A percentile compares a stretch with the other conserved stretches of the same genome.
Conservation (phyloP, 306 rosid species). For the Alnus rubra region DNA sequence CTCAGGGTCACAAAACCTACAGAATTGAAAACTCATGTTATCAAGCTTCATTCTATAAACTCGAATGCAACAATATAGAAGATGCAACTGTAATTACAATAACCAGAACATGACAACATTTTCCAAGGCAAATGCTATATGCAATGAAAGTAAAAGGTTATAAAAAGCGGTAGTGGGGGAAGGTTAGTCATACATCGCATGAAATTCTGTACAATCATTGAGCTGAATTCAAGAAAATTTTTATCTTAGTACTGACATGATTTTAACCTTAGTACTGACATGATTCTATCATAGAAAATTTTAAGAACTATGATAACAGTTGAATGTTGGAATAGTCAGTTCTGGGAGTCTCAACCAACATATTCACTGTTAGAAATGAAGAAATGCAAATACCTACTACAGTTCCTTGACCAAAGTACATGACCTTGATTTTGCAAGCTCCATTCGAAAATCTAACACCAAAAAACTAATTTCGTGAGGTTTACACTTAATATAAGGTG, state of each 20-base stretch:
- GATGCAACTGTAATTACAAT: background rate
- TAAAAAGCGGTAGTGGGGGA: background rate
- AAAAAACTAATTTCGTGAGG: slow-evolving; percentile 20
- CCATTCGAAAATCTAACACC: slow-evolving; percentile 86
- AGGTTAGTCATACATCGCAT: background rate
- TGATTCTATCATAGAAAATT: background rate
- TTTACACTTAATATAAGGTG: background rate
- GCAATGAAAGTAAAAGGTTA: background rate
- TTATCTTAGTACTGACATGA: background rate
- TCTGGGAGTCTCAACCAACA: background rate
- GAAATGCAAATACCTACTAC: slow-evolving; percentile 56
- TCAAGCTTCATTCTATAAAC: background rate
- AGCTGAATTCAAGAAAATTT: background rate
- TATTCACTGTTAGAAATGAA: slow-evolving; percentile 16
- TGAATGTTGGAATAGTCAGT: background rate
- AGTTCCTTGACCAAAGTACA: slow-evolving; percentile 87
- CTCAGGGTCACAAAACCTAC: slow-evolving; percentile 66
- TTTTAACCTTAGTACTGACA: background rate
- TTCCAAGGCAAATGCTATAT: background rate
- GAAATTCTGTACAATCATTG: background rate
- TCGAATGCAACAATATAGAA: background rate
- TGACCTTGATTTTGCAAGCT: slow-evolving; percentile 98
- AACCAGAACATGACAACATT: background rate
- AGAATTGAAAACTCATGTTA: background rate
- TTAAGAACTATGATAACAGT: background rate